A percentile compares a stretch with the other conserved stretches of the same genome.
Conservation (phyloP, 345 rosid genomes). For the Ceriops tagal region DNA sequence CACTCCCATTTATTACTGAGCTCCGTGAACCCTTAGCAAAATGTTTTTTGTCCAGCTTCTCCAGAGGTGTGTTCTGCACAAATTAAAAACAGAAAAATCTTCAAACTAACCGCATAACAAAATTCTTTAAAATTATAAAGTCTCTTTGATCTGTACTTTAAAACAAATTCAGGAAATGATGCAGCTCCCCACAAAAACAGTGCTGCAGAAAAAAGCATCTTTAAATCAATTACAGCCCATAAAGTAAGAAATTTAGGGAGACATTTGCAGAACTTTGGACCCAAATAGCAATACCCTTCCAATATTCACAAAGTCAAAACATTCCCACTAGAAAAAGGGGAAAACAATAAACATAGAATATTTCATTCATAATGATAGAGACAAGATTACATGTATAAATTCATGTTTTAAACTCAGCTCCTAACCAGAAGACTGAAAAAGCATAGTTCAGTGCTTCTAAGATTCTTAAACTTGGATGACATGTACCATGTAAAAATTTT, state of each 20-base stretch:
- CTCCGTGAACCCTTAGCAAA: constrained; percentile 66
- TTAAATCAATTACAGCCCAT: background rate
- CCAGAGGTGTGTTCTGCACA: constrained; percentile 74
- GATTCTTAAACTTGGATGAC: background rate
- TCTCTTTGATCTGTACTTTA: background rate
- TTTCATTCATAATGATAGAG: background rate
- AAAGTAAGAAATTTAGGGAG: background rate
- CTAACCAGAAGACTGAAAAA: background rate
- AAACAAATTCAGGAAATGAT: background rate
- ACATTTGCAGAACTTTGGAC: background rate
- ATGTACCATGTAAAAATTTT: background rate
- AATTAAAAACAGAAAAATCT: constrained; percentile 12
- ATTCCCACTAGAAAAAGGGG: too few relatives aligned
- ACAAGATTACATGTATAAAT: too few relatives aligned
- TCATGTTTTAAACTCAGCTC: too few relatives aligned
- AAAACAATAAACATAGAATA: too few relatives aligned
- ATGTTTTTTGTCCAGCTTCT: constrained; percentile 82
- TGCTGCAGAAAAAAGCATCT: background rate
- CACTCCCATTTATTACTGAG: constrained; percentile 49
- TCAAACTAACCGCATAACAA: background rate
- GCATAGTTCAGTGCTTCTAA: too few relatives aligned
- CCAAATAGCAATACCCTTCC: too few relatives aligned
- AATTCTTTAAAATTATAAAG: background rate
- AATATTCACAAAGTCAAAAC: too few relatives aligned
- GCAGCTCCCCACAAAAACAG: background rate